Evolutionary conservation across 345 rosid genomes (phyloP).

Genomic region (Eucalyptus guilfoylei): DNA sequence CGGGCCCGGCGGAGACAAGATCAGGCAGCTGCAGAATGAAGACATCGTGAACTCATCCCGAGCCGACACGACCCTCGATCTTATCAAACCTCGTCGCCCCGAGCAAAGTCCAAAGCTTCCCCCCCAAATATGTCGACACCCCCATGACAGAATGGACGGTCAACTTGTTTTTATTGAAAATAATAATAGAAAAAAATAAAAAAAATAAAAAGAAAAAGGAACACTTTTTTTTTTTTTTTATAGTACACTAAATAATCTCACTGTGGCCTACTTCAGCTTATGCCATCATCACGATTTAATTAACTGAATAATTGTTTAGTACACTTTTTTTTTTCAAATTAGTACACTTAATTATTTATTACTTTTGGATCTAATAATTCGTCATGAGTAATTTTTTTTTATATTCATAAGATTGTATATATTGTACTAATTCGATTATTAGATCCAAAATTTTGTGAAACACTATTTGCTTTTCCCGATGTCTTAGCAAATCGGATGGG

Average conservation of each 20-base stretch:
- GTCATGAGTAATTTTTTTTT: neutral
- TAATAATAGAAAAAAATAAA: neutral
- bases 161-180: neutral
- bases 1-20: neutral
- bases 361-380: neutral
- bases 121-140: neutral
- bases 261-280: too few relatives aligned
- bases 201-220: too few relatives aligned
- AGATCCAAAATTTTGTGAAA: too few relatives aligned
- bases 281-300: too few relatives aligned
- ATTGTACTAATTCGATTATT: accelerated
- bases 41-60: neutral
- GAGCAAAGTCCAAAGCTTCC: neutral
- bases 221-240: too few relatives aligned
- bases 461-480: too few relatives aligned
- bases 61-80: neutral
- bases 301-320: too few relatives aligned
- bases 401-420: too few relatives aligned
- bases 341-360: neutral
- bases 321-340: too few relatives aligned
- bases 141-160: neutral
- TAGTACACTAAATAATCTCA: too few relatives aligned
- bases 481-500: too few relatives aligned
- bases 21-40: neutral
- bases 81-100: neutral